Evolutionary conservation across 1,284 basidiomycete genomes (phyloP).

Genomic region (Malassezia restricta): DNA sequence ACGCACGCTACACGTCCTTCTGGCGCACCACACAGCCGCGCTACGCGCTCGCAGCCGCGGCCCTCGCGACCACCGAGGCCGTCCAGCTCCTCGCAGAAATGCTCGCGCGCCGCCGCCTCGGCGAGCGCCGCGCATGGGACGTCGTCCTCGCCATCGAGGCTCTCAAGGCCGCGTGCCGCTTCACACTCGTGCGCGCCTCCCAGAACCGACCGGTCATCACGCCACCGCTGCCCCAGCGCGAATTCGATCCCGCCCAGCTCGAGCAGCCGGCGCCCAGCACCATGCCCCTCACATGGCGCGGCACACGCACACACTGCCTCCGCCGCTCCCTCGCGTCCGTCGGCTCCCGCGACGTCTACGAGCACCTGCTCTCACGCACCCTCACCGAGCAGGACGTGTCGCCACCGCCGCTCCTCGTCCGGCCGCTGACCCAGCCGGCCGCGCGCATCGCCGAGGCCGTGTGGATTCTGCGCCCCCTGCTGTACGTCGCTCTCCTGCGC

Average conservation of each 20-base stretch:
- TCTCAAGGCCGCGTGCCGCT: constrained; percentile 44
- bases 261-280: constrained; percentile 20
- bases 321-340: constrained; percentile 33
- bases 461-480: constrained; percentile 33
- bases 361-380: constrained; percentile 36
- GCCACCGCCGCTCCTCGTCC: constrained; percentile 32
- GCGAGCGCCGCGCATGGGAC: constrained; percentile 40
- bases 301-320: constrained; percentile 28
- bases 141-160: constrained; percentile 47
- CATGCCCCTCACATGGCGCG: constrained; percentile 22
- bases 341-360: constrained; percentile 27
- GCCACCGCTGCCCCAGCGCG: constrained; percentile 45
- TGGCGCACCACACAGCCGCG: constrained; percentile 32
- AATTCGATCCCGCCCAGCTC: constrained; percentile 39
- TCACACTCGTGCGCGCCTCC: constrained; percentile 45
- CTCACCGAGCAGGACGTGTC: constrained; percentile 37
- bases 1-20: constrained; percentile 47
- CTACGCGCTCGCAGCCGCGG: constrained; percentile 40
- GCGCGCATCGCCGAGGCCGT: constrained; percentile 24
- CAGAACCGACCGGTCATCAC: constrained; percentile 40
- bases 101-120: constrained; percentile 41
- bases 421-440: constrained; percentile 19
- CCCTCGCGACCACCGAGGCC: constrained; percentile 42
- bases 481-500: constrained; percentile 37
- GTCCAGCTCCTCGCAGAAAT: constrained; percentile 47